Evolutionary conservation across 1,139 yeast genomes (phyloP).

Genomic region (Debaryomyces fabryi): DNA sequence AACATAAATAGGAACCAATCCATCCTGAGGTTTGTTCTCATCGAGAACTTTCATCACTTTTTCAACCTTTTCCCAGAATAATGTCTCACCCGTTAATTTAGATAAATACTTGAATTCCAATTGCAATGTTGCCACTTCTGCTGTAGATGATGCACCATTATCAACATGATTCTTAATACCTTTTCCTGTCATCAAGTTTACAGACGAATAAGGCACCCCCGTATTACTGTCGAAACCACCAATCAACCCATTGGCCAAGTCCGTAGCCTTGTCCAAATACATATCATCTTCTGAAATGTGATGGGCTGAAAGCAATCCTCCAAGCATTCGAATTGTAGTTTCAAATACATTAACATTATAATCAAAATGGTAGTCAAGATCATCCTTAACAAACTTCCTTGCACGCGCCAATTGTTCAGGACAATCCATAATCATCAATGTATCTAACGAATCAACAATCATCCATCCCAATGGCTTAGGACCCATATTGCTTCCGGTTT

Average conservation of each 20-base stretch:
- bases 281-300: conserved; percentile 70
- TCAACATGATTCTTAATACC: conserved; percentile 68
- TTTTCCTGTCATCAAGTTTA: conserved; percentile 66
- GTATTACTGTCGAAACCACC: conserved; percentile 67
- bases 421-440: conserved; percentile 80
- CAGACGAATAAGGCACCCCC: conserved; percentile 79
- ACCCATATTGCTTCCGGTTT: conserved; percentile 76
- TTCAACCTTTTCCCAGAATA: conserved; percentile 81
- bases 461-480: conserved; percentile 92
- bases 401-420: conserved; percentile 66
- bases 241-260: conserved; percentile 63
- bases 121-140: conserved; percentile 88
- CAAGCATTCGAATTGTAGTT: conserved; percentile 91
- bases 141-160: conserved; percentile 72
- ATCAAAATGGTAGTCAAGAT: conserved; percentile 55
- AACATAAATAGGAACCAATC: conserved; percentile 81
- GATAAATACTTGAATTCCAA: conserved; percentile 86
- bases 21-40: conserved; percentile 58
- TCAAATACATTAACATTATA: conserved; percentile 84
- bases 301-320: conserved; percentile 85
- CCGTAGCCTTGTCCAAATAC: conserved; percentile 77
- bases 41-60: conserved; percentile 70
- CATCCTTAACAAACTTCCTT: conserved; percentile 69
- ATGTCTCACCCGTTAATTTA: conserved; percentile 73
- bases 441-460: conserved; percentile 86